Evolutionary conservation across 805 yeast species (phyloP), one percentile per base, ranked within the genome.

Genomic region (Pichia insulana): DNA sequence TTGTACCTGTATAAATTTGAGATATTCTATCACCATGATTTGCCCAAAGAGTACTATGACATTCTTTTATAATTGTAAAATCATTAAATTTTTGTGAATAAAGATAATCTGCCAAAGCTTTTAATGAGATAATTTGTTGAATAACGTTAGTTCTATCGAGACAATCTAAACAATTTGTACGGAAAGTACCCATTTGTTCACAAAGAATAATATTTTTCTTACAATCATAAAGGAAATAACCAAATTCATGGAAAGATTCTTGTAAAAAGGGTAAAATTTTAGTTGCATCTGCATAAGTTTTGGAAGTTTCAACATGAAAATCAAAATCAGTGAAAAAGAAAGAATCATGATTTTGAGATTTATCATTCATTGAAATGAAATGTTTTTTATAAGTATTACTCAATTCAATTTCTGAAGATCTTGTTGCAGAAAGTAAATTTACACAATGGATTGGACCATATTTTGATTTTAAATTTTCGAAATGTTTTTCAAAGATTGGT

Each of bases 1-100:
- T 95, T 0, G 99, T 92, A 25, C 98, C 97, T 0, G 98, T 90
- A 62, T 92, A 92, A 15, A 92, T 90, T 58, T 86, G 94, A 2
- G 96, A 86, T 4, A 92, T 80, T 50, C 87, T 95, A 61, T 92
- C 98, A 43, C 98, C 99, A 61, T 92, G 92, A 60, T 92, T 96
- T 1, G 99, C 99, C 98, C 98, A 92, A 16, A 92, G 65, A 7
- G 84, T 74, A 51, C 89, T 85, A 50, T 89, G 96, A 42, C 80
- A 80, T n/a, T 69, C 63, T 57, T 79, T 71, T 20, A 85, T 64
- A 16, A 80, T 90, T n/a, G 44, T 36, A 19, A 73, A 66, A 4
- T 67, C 70, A 37, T 43, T 40, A n/a, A 41, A 26, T 8, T 40
- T 31, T 32, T 35, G 17, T 8, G 38, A 22, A 20, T 39, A 30